phyloP scores from a whole-genome alignment of 331 rosid species.

The Acacia pycnantha region DNA sequence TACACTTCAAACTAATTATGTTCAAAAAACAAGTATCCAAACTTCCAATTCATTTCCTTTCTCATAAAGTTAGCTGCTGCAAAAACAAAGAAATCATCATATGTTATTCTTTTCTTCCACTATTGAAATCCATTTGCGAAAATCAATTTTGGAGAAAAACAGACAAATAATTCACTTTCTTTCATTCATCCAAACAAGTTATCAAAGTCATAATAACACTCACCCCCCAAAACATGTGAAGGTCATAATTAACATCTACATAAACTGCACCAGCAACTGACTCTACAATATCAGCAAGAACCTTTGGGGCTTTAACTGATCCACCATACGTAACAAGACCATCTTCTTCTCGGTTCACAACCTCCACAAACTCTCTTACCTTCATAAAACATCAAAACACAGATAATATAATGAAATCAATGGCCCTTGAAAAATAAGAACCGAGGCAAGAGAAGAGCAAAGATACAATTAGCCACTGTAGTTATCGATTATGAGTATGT shows the following conservation, averaged over 20 bases:
- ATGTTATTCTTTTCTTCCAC: not conserved
- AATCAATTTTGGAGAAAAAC: too few relatives aligned
- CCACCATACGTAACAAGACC: constrained; percentile 53
- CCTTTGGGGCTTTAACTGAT: constrained; percentile 64
- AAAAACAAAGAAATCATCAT: not conserved
- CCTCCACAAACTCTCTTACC: constrained; percentile 53
- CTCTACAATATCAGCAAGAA: constrained; percentile 86
- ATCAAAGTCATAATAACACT: constrained; percentile 9
- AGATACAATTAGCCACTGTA: not conserved
- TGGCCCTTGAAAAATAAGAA: not conserved
- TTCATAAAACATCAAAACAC: constrained; percentile 1
- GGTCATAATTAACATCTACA: constrained; percentile 49
- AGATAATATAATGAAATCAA: not conserved
- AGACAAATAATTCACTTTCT: too few relatives aligned
- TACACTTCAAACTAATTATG: not conserved
- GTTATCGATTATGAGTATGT: not conserved
- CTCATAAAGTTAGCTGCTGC: not conserved
- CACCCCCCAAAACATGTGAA: constrained; percentile 66
- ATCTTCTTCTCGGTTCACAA: constrained; percentile 37
- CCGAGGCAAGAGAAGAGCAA: not conserved
- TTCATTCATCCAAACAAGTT: not conserved
- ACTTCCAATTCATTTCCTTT: not conserved
- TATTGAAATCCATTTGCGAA: too few relatives aligned
- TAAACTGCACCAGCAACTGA: constrained; percentile 71
- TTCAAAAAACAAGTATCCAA: not conserved